These are phyloP conservation scores for Neofusicoccum sp. DNA, from an alignment of 2,329 filamentous ascomycete species.

Conservation along the genomic window DNA sequence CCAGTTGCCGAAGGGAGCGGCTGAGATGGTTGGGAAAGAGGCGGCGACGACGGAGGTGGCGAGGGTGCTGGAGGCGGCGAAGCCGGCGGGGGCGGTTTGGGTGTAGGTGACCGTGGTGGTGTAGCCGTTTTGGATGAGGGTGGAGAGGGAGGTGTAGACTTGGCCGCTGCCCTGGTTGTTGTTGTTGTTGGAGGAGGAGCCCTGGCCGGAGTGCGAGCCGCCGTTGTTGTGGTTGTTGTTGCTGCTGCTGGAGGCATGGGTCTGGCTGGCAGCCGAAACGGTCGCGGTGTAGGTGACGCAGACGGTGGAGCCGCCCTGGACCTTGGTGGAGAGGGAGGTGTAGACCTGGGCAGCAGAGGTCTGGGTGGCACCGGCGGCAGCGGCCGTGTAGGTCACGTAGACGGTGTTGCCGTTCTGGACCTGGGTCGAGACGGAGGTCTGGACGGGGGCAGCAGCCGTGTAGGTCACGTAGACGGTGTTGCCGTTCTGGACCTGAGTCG, in stretches of 20 bases:
- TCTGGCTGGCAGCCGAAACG: not conserved
- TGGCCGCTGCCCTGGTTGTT: not conserved
- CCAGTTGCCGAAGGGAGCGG: slow-evolving; percentile 7
- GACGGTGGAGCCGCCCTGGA: not conserved
- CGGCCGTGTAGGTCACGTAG: not conserved
- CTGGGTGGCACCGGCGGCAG: not conserved
- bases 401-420: not conserved
- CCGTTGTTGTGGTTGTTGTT: no score
- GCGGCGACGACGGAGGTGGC: slow-evolving; percentile 7
- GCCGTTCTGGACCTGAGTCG: not conserved
- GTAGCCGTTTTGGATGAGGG: not conserved
- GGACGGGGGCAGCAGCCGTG: not conserved
- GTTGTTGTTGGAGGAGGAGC: not conserved
- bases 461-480: not conserved
- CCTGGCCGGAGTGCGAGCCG: not conserved
- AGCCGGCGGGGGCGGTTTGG: not conserved
- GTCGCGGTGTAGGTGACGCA: not conserved
- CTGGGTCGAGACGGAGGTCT: not conserved
- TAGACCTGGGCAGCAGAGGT: not conserved
- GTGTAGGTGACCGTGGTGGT: not conserved
- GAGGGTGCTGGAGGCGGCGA: not conserved
- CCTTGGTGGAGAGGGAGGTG: not conserved
- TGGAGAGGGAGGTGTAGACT: not conserved
- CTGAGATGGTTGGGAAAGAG: not conserved
- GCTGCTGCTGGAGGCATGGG: not conserved